Evolutionary conservation across 2,329 filamentous ascomycete genomes (phyloP), one percentile per base, ranked within the genome.

Genomic region (Microcyclosporella mali): DNA sequence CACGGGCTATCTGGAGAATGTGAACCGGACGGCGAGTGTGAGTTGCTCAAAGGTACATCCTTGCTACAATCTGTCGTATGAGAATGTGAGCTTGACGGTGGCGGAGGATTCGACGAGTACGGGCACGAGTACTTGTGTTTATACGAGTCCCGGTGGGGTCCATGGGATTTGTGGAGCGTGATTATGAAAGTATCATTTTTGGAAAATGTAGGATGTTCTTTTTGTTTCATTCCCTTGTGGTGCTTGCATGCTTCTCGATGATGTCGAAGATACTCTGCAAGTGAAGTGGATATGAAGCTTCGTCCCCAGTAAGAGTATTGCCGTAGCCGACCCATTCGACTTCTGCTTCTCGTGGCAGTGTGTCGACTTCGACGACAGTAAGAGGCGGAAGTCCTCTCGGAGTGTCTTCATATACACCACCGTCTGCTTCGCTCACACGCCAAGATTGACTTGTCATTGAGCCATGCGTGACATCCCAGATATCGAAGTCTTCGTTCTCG

Each of bases 321-420:
- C 49, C 46, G 25, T 33, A 46, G 6, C 49, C 55, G 15, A 57
- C 53, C 89, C 90, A 98, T 68, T 98, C 92, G 9, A 95, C 78
- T 29, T 73, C 72, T 19, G 84, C 83, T 12, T 70, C 72, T 15
- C 86, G 77, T 1, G 92, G 92, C 10, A 98, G 72, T 51, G 81
- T 77, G 33, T 82, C 75, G 1, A 95, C 84, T 58, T 92, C 81
- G 1, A 81, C 82, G 0, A 83, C 76, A 59, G 92, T 84, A 55
- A 89, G 74, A 0, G 83, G 83, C 2, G 46, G 31, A 11, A n/a
- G 36, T 19, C 19, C 35, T 17, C 14, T 35, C 16, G 38, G 40
- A 2, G 30, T 21, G 4, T 51, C 50, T 56, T 47, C 46, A 38
- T 60, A 50, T 40, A 51, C 4, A 16, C 62, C 53, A 48, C 64